phyloP scores from a whole-genome alignment of 2,329 filamentous ascomycete genomes.

The Davidsoniella virescens region DNA sequence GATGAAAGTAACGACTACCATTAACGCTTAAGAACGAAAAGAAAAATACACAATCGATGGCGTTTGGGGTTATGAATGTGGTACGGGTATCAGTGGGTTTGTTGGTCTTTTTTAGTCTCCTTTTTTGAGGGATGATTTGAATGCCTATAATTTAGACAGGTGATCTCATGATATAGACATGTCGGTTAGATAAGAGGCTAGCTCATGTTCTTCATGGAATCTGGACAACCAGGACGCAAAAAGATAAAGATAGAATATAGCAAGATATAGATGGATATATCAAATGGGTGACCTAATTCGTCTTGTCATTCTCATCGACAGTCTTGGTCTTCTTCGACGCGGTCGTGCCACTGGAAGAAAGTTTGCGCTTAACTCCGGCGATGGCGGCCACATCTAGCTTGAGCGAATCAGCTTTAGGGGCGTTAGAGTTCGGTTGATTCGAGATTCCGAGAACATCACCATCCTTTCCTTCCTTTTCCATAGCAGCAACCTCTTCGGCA shows the following conservation, averaged over 20 bases:
- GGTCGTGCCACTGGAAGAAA: constrained; percentile 30
- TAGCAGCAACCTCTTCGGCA: constrained; percentile 72
- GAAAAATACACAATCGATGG: too few relatives aligned
- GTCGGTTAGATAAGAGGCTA: too few relatives aligned
- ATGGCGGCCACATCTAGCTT: constrained; percentile 16
- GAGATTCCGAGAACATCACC: constrained; percentile 22
- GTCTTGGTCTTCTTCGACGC: constrained; percentile 43
- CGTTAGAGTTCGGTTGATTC: constrained; percentile 13
- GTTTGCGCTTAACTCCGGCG: constrained; percentile 43
- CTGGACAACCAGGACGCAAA: not conserved
- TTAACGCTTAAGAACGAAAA: too few relatives aligned
- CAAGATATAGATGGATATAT: constrained; percentile 13
- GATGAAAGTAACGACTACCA: too few relatives aligned
- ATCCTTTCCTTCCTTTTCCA: constrained; percentile 24
- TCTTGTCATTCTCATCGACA: constrained; percentile 20
- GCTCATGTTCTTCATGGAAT: too few relatives aligned
- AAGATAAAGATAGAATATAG: constrained; percentile 11
- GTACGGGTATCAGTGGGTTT: too few relatives aligned
- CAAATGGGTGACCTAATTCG: not conserved
- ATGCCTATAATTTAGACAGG: too few relatives aligned
- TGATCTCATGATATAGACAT: too few relatives aligned
- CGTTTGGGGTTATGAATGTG: too few relatives aligned
- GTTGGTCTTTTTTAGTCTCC: too few relatives aligned
- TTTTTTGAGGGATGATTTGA: too few relatives aligned
- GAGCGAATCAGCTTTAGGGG: constrained; percentile 15